Base-by-base conservation (phyloP, 2,329 filamentous ascomycete genomes). In the Verticillium nubilum region DNA sequence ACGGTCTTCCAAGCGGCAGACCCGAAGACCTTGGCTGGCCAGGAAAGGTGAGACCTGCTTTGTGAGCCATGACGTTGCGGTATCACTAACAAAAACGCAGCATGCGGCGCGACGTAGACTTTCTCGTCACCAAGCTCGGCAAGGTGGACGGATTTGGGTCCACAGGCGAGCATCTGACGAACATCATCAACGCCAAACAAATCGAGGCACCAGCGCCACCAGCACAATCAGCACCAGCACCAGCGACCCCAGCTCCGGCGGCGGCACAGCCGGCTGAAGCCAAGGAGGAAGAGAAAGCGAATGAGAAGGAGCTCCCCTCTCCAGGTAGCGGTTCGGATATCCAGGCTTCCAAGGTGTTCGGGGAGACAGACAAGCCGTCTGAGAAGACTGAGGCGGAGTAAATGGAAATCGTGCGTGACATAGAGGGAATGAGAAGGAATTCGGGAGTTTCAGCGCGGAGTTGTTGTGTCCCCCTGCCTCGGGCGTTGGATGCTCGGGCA, bases 61-160 rank as follows among this genome's bases (percentile, higher is more conserved):
- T n/a, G n/a, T n/a, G n/a, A n/a, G n/a, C n/a, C n/a, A n/a, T n/a
- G n/a, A n/a, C n/a, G n/a, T n/a, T n/a, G n/a, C n/a, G n/a, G n/a
- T n/a, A n/a, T n/a, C n/a, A 57, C 35, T 54, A 17, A 58, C 35
- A 56, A 61, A 59, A 56, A 65, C 23, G 9, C 63, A 95, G 91
- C 69, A 87, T 97, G 79, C 77, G 91, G 55, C 83, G 83, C 54
- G 92, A 97, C 68, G 83, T 91, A 17, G 86, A 92, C 59, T 85
- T 87, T 65, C 88, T 97, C 67, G 82, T 86, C 55, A 76, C 81
- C 1, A 87, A 86, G 65, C 81, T 97, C 6, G 81, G 85, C 65
- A 92, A 91, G 69, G 83, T 97, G 42, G 88, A 95, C 57, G 92
- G 91, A 1, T 91, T 91, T 61, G 87, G 83, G 10, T 87, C 92